Conservation (phyloP, 1,139 yeast genomes). For the Pichia kudriavzevii region DNA sequence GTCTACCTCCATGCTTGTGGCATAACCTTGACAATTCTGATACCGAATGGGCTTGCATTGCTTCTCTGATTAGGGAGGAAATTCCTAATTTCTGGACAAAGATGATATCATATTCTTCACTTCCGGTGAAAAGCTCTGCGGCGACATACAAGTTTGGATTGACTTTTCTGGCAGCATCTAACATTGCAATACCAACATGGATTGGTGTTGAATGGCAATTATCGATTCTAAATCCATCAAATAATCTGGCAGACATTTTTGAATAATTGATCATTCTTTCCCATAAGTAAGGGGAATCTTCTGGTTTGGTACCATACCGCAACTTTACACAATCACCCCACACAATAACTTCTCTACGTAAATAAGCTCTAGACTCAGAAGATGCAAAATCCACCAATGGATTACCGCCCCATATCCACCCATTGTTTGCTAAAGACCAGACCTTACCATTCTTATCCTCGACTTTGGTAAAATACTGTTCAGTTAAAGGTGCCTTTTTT, state of each 20-base stretch:
- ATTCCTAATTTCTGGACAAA: slow-evolving; percentile 89
- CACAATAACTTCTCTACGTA: slow-evolving; percentile 86
- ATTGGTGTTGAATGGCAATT: slow-evolving; percentile 95
- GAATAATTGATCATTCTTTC: slow-evolving; percentile 77
- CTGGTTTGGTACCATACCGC: slow-evolving; percentile 68
- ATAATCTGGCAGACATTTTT: slow-evolving; percentile 62
- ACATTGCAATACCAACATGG: slow-evolving; percentile 82
- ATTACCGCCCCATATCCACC: slow-evolving; percentile 98
- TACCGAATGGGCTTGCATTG: slow-evolving; percentile 93
- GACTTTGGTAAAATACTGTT: slow-evolving; percentile 81
- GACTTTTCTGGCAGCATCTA: slow-evolving; percentile 80
- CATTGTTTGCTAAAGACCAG: slow-evolving; percentile 85
- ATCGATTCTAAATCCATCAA: slow-evolving; percentile 87
- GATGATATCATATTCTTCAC: slow-evolving; percentile 81
- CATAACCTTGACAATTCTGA: slow-evolving; percentile 80
- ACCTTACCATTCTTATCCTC: slow-evolving; percentile 42
- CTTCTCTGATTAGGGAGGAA: slow-evolving; percentile 84
- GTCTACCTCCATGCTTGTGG: slow-evolving; percentile 90
- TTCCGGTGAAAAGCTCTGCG: slow-evolving; percentile 91
- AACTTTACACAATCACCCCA: slow-evolving; percentile 98
- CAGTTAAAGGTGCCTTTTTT: slow-evolving; percentile 55
- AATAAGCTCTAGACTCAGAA: slow-evolving; percentile 63
- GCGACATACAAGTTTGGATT: slow-evolving; percentile 87
- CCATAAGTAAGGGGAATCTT: slow-evolving; percentile 89
- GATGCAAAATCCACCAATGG: slow-evolving; percentile 94